Evolutionary conservation across 306 rosid species (phyloP), one percentile per base, ranked within the genome.

Genomic region (Medicago lupulina): DNA sequence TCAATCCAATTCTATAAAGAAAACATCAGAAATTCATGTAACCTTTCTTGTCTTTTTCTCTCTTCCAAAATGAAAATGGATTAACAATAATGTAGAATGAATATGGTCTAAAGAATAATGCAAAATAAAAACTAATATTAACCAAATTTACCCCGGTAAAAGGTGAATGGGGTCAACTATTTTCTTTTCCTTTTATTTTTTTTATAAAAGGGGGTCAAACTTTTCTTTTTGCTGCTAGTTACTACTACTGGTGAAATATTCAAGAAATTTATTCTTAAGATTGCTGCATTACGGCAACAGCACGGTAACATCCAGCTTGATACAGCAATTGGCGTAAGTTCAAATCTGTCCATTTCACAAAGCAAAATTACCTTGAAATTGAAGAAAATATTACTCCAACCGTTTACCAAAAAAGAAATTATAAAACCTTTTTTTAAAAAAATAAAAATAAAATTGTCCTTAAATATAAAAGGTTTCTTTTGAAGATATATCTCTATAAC

Each of bases 281-380:
- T 57, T 67, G 14, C 34, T 49, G 64, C 53, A 55, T 43, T 53
- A 34, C 13, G 31, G 81, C 64, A 76, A 19, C 69, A 41, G n/a
- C 68, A 82, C 57, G 57, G 38, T 46, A 57, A 6, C 58, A 70
- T 71, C 73, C 71, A 64, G 59, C 59, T 70, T 70, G 81, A 65
- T 43, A 71, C 11, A 17, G 17, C 62, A 50, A 59, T 39, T 78
- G 38, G 40, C 54, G 43, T 74, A 40, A 34, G n/a, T 41, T 61
- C 40, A 39, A 68, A 73, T 74, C 57, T 49, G 14, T 64, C 50
- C 59, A 36, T 46, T 72, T 70, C 59, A n/a, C 17, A 28, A 34
- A 34, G 17, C 16, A 36, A 79, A 40, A 4, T 77, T 41, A 38
- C 40, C 43, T 61, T 28, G 31, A 28, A 28, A 28, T 3, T 28